These are phyloP conservation scores for Pichia sorboxylosa DNA, from an alignment of 1,139 yeast species.

Conservation along the genomic window DNA sequence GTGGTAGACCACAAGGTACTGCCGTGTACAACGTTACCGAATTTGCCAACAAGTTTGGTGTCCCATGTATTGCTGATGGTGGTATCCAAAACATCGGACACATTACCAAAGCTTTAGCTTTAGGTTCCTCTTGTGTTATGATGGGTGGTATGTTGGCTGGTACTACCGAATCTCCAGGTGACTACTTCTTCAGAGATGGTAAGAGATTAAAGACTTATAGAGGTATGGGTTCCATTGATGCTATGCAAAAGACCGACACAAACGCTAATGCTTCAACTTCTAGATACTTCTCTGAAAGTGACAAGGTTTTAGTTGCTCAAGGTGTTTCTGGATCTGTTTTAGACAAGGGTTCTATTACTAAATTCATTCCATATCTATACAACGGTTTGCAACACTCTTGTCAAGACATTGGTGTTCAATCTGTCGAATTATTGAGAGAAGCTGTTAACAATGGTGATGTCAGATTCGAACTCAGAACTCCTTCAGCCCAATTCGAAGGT, in stretches of 20 bases:
- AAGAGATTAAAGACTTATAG: constrained; percentile 94
- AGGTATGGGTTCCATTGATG: constrained; percentile 99
- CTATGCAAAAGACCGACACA: constrained; percentile 86
- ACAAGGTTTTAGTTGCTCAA: constrained; percentile 93
- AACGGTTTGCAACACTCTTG: constrained; percentile 97
- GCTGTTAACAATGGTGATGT: constrained; percentile 58
- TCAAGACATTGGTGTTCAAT: constrained; percentile 88
- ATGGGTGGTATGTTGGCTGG: constrained; percentile 99
- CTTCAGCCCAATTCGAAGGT: constrained; percentile 98
- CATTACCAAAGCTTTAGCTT: constrained; percentile 89
- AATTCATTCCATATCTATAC: constrained; percentile 87
- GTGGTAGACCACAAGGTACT: constrained; percentile 99
- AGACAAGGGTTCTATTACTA: constrained; percentile 91
- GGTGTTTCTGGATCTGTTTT: constrained; percentile 97
- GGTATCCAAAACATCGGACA: constrained; percentile 99
- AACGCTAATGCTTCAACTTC: constrained; percentile 96
- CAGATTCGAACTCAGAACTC: constrained; percentile 95
- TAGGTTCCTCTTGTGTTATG: constrained; percentile 97
- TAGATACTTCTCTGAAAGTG: constrained; percentile 93
- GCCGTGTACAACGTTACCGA: constrained; percentile 84
- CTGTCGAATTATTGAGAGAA: constrained; percentile 52
- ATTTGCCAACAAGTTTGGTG: constrained; percentile 82
- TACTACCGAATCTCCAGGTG: constrained; percentile 97
- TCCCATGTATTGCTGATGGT: constrained; percentile 98
- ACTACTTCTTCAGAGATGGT: constrained; percentile 94